Base-by-base conservation (phyloP, 179 eudicot genomes). In the Monotropa hypopitys region DNA sequence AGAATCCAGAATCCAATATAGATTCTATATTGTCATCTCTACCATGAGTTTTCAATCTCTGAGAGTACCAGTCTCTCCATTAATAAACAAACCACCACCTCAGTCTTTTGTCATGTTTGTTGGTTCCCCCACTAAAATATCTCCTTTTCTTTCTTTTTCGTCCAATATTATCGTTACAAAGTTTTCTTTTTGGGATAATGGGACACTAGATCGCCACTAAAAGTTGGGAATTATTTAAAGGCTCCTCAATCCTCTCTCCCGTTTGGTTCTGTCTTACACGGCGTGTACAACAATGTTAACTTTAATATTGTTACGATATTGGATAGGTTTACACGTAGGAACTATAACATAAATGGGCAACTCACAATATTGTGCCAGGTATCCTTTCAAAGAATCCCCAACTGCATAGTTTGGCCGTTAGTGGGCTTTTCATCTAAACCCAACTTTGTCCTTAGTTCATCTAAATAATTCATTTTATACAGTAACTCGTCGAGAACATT, bases 181-280 rank as follows among this genome's bases (percentile, higher is more conserved):
- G 38, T 15, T 51, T 49, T 65, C 42, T 63, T 73, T 49, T 13
- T 13, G 28, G 6, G 18, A n/a, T 54, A 73, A 73, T 73, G 72
- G 83, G 13, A 75, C 79, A 80, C 82, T 30, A 68, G 57, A 71
- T 53, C 68, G 45, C 63, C 83, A 76, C 79, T 80, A 43, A 80
- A 69, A 50, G 33, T 56, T 35, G 70, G 26, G 7, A 16, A 18
- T 7, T 61, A 13, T 43, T 61, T 28, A 61, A 61, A 61, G n/a
- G 53, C 21, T 12, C 49, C n/a, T 40, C 13, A 2, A 1, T 1
- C 15, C 3, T 46, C 5, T 8, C 13, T 13, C 57, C 16, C 7
- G 5, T 26, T 46, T 70, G 83, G 21, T 7, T 6, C 21, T 76
- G 78, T 75, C 63, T 57, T 2, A 66, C 75, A 67, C 35, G 50